phyloP scores from a whole-genome alignment of 192 early-diverging fungal genomes.

The Dissophora ornata region DNA sequence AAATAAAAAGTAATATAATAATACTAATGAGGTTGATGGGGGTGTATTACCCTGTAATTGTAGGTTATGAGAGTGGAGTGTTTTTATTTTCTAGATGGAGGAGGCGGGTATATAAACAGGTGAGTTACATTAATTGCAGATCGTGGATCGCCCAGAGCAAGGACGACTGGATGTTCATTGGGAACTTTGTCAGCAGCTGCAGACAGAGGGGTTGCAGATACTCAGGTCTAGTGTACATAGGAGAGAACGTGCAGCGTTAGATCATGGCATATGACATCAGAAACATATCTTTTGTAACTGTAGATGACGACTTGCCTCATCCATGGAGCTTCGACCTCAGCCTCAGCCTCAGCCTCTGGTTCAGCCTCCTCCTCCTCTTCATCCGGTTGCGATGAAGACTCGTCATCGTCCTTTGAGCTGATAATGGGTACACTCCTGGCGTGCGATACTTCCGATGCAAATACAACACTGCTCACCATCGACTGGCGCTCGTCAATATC shows the following conservation, averaged over 20 bases:
- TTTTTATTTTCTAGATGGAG: no score
- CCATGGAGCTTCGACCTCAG: constrained; percentile 41
- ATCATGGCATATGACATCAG: background rate
- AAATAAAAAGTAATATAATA: constrained; percentile 1
- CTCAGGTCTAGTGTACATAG: constrained; percentile 23
- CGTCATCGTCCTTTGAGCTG: constrained; percentile 24
- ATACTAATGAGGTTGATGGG: no score
- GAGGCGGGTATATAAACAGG: constrained; percentile 26
- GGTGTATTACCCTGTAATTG: no score
- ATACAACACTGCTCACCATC: constrained; percentile 45
- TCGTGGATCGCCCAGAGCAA: constrained; percentile 53
- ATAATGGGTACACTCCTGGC: constrained; percentile 21
- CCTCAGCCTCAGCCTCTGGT: constrained; percentile 28
- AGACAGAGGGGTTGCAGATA: constrained; percentile 47
- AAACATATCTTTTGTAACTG: background rate
- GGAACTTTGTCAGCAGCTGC: constrained; percentile 50
- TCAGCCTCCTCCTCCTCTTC: constrained; percentile 24
- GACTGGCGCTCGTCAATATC: constrained; percentile 43
- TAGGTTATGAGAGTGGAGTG: no score
- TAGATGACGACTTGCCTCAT: constrained; percentile 23
- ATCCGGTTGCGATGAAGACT: background rate
- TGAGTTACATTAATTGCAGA: constrained; percentile 32
- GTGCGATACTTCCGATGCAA: constrained; percentile 28
- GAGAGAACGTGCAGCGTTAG: no score
- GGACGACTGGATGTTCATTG: constrained; percentile 51